phyloP scores from a whole-genome alignment of 1,284 basidiomycete species.

The Boletellus dicymbophilus region DNA sequence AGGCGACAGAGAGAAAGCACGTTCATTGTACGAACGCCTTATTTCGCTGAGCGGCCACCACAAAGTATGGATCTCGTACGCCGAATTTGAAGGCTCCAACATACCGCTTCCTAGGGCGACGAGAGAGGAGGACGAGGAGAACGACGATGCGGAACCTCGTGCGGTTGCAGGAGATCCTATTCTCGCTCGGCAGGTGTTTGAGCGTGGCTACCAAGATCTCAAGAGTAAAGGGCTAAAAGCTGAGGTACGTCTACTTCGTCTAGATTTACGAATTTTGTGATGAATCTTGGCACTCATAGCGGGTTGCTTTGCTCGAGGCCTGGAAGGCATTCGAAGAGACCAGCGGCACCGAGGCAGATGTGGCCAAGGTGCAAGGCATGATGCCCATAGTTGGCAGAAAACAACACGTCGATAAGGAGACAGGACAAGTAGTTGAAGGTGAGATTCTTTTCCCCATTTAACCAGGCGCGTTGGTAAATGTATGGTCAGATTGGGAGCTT shows the following conservation, averaged over 20 bases:
- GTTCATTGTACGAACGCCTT: slow-evolving; percentile 90
- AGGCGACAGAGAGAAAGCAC: slow-evolving; percentile 84
- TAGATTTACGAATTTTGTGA: not conserved
- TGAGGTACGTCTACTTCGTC: slow-evolving; percentile 58
- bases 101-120: slow-evolving; percentile 65
- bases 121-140: slow-evolving; percentile 77
- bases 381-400: slow-evolving; percentile 91
- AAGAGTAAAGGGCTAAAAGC: slow-evolving; percentile 82
- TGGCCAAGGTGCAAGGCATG: slow-evolving; percentile 82
- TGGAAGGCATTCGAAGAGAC: slow-evolving; percentile 92
- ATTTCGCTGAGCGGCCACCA: slow-evolving; percentile 90
- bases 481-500: slow-evolving; percentile 83
- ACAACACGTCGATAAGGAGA: slow-evolving; percentile 80
- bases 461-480: not conserved
- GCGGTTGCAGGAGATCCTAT: slow-evolving; percentile 71
- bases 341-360: slow-evolving; percentile 69
- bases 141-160: slow-evolving; percentile 61
- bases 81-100: slow-evolving; percentile 72
- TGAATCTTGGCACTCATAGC: slow-evolving; percentile 43
- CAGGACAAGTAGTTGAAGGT: slow-evolving; percentile 87
- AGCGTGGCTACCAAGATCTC: slow-evolving; percentile 85
- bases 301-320: slow-evolving; percentile 86
- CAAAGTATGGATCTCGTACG: slow-evolving; percentile 89
- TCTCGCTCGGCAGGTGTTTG: slow-evolving; percentile 77
- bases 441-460: slow-evolving; percentile 23